Conservation (phyloP, 805 yeast genomes). For the Pichia deserticola region DNA sequence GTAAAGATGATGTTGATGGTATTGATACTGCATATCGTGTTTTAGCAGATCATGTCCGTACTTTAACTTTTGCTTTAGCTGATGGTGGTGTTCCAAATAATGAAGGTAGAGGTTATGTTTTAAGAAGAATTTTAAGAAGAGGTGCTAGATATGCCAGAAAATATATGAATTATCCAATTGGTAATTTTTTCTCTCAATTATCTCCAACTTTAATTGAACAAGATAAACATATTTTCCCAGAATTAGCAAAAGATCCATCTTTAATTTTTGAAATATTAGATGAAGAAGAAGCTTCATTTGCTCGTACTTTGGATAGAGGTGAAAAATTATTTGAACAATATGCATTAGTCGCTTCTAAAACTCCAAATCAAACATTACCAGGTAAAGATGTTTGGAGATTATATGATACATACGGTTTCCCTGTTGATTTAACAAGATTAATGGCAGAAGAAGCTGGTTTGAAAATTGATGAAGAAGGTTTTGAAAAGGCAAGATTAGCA, state of each 20-base stretch:
- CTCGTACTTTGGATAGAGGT: slow-evolving; percentile 96
- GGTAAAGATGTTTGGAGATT: slow-evolving; percentile 98
- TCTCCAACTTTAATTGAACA: slow-evolving; percentile 91
- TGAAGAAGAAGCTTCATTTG: slow-evolving; percentile 93
- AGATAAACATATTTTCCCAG: slow-evolving; percentile 87
- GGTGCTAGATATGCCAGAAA: slow-evolving; percentile 96
- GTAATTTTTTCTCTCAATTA: slow-evolving; percentile 83
- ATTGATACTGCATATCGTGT: slow-evolving; percentile 98
- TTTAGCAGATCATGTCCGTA: slow-evolving; percentile 96
- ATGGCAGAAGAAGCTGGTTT: slow-evolving; percentile 99
- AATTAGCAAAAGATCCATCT: slow-evolving; percentile 61
- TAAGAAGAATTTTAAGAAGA: slow-evolving; percentile 94
- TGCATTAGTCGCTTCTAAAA: slow-evolving; percentile 72
- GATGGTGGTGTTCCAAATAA: slow-evolving; percentile 99
- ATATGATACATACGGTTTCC: slow-evolving; percentile 98
- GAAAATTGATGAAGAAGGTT: slow-evolving; percentile 85
- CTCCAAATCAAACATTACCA: slow-evolving; percentile 66
- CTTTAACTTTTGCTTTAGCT: slow-evolving; percentile 89
- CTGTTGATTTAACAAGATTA: slow-evolving; percentile 92
- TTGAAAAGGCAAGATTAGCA: slow-evolving; percentile 82
- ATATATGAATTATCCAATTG: slow-evolving; percentile 92
- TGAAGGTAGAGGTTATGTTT: slow-evolving; percentile 97
- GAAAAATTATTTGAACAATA: slow-evolving; percentile 93
- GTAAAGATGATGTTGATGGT: slow-evolving; percentile 87
- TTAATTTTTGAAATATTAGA: slow-evolving; percentile 83